These are phyloP conservation scores for Halophytophthora polymorphica DNA, from an alignment of 352 stramenopile species.

Conservation along the genomic window DNA sequence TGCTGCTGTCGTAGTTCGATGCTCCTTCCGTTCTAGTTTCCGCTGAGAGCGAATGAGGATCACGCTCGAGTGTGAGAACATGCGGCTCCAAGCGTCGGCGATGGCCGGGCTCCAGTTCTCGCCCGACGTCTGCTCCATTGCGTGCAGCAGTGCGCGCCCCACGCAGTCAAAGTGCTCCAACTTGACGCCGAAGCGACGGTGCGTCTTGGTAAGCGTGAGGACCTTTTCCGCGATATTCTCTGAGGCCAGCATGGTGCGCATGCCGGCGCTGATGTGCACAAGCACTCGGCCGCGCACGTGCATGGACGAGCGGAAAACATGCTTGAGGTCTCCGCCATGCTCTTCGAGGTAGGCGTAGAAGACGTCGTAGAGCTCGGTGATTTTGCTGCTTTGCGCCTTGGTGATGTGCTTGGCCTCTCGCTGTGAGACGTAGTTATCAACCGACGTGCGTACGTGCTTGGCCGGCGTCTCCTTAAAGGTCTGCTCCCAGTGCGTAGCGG, in stretches of 20 bases:
- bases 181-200: slow-evolving; percentile 46
- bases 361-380: slow-evolving; percentile 45
- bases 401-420: slow-evolving; percentile 24
- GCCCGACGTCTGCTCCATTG: slow-evolving; percentile 37
- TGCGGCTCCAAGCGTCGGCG: slow-evolving; percentile 35
- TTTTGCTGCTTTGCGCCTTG: slow-evolving; percentile 30
- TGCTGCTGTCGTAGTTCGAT: slow-evolving; percentile 7
- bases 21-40: slow-evolving; percentile 27
- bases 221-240: slow-evolving; percentile 37
- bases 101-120: slow-evolving; percentile 37
- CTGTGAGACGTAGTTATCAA: not conserved
- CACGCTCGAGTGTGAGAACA: slow-evolving; percentile 41
- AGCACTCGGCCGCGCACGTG: slow-evolving; percentile 44
- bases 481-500: slow-evolving; percentile 37
- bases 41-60: slow-evolving; percentile 37
- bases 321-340: slow-evolving; percentile 41
- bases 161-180: slow-evolving; percentile 42
- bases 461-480: slow-evolving; percentile 28
- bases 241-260: slow-evolving; percentile 38
- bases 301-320: slow-evolving; percentile 52
- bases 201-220: slow-evolving; percentile 41
- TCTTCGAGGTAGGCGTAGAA: slow-evolving; percentile 51
- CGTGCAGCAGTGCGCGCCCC: slow-evolving; percentile 32
- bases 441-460: slow-evolving; percentile 6
- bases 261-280: slow-evolving; percentile 49